phyloP scores from a whole-genome alignment of 2,329 filamentous ascomycete species.

The Cercospora nicotianae region DNA sequence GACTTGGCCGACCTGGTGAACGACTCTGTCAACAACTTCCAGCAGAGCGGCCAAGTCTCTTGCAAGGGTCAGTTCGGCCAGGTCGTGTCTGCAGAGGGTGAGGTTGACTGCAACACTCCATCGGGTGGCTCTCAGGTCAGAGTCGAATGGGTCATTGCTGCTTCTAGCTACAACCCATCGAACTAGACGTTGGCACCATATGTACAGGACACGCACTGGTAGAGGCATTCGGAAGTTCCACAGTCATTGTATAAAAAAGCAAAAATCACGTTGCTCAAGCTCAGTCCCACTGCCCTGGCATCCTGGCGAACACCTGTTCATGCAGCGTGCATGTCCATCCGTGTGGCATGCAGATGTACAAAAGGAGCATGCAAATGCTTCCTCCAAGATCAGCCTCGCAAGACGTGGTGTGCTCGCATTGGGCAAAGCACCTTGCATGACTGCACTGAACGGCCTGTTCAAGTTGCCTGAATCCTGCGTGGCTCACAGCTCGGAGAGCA shows the following conservation, averaged over 20 bases:
- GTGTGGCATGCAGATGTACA: not conserved
- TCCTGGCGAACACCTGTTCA: too few relatives aligned
- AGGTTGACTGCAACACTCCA: conserved; percentile 5
- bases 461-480: too few relatives aligned
- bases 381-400: not conserved
- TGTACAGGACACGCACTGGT: not conserved
- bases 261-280: too few relatives aligned
- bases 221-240: not conserved
- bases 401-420: too few relatives aligned
- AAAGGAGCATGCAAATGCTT: not conserved
- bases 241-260: not conserved
- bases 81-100: conserved; percentile 9
- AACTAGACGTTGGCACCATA: not conserved
- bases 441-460: too few relatives aligned
- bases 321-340: not conserved
- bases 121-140: not conserved
- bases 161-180: conserved; percentile 14
- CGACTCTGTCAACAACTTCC: conserved; percentile 7
- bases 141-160: conserved; percentile 13
- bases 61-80: conserved; percentile 6
- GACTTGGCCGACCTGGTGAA: conserved; percentile 8
- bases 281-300: too few relatives aligned
- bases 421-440: too few relatives aligned
- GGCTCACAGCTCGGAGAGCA: too few relatives aligned
- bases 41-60: not conserved